Base-by-base conservation (phyloP, 306 rosid species). In the Rosa persica region DNA sequence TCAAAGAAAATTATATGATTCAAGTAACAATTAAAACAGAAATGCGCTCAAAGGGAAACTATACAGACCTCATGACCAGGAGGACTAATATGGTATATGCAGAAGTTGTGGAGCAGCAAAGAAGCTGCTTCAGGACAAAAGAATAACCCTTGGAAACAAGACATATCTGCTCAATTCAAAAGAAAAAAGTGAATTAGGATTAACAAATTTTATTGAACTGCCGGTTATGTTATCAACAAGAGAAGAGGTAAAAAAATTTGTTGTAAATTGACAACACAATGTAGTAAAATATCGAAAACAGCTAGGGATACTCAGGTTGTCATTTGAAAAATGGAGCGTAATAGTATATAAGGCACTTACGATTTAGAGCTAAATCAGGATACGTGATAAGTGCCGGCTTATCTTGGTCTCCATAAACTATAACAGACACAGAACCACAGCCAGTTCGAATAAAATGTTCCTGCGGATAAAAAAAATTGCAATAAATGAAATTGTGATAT, bases 31-130 rank as follows among this genome's bases (percentile, higher is more conserved):
- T 19, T 57, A 0, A 36, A 69, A 65, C 30, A 70, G 20, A 46
- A 62, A 27, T 39, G 64, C 73, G 85, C 81, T 75, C 73, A 51
- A 81, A 67, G 70, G 8, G 71, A 85, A 74, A 76, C 83, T 55
- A 72, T 77, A 88, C 96, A 86, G 82, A 93, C 97, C 98, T 93
- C 97, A 62, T 93, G 97, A 65, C 98, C 98, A 13, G 98, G 98
- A 51, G 98, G 97, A 82, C 96, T 91, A 76, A 93, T 90, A 79
- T 93, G 98, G 76, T 93, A 93, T 79, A 93, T 89, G 86, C 98
- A 93, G 77, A 93, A 93, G 91, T 93, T 93, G 87, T 93, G 97
- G 78, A 91, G 98, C 72, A 93, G 86, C 88, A 93, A 87, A 60
- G 98, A 93, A 85, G 96, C 93, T 0, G 93, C 98, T 87, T 93